Conservation (phyloP, 768 basidiomycete species). For the Lentinus brumalis region DNA sequence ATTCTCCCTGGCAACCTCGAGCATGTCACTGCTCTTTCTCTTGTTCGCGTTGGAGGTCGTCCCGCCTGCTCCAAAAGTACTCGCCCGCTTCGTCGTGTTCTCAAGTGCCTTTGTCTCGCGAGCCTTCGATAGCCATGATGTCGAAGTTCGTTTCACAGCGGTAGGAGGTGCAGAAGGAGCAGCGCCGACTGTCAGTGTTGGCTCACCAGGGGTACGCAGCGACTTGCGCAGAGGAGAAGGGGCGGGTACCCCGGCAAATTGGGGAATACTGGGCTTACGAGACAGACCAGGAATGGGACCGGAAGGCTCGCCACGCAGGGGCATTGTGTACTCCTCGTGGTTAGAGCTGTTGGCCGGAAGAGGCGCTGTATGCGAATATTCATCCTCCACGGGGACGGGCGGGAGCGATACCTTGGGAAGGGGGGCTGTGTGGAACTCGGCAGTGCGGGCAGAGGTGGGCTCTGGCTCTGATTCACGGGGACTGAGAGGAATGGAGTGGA, state of each 20-base stretch:
- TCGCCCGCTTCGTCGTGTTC: conserved; percentile 18
- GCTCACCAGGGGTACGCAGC: conserved; percentile 51
- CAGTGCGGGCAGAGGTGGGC: background rate
- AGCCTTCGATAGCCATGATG: conserved; percentile 81
- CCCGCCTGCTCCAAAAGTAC: conserved; percentile 8
- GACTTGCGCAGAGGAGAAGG: conserved; percentile 74
- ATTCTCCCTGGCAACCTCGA: conserved; percentile 12
- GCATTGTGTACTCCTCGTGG: conserved; percentile 34
- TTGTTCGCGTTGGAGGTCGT: conserved; percentile 44
- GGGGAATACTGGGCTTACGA: conserved; percentile 44
- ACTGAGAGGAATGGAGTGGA: conserved; percentile 44
- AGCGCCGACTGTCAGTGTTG: conserved; percentile 35
- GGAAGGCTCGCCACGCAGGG: conserved; percentile 38
- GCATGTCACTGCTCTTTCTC: conserved; percentile 59
- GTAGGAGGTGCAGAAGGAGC: conserved; percentile 37
- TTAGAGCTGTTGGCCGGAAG: conserved; percentile 2
- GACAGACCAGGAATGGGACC: conserved; percentile 20
- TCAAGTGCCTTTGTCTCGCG: conserved; percentile 59
- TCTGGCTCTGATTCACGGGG: conserved; percentile 21
- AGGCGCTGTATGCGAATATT: conserved; percentile 14
- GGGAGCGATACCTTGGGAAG: conserved; percentile 19
- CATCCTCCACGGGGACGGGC: conserved; percentile 12
- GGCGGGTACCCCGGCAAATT: conserved; percentile 67
- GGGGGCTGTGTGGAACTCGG: conserved; percentile 22
- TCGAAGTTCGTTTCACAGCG: conserved; percentile 69